Conservation (phyloP, 805 yeast genomes). For the Yamadazyma insecticola region DNA sequence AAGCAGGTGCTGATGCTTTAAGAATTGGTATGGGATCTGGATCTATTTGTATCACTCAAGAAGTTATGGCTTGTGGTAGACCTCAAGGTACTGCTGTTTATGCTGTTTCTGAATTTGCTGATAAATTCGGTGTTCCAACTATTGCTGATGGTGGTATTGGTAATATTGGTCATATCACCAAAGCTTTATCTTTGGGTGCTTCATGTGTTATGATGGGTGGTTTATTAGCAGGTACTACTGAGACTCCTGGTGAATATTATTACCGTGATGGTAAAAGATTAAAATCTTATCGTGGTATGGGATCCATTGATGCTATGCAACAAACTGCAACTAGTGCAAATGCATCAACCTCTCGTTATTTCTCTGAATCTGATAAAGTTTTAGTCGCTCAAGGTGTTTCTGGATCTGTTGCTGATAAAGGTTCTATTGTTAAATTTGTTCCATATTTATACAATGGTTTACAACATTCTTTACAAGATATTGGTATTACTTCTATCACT, state of each 20-base stretch:
- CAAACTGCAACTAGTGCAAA: constrained; percentile 81
- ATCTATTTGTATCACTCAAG: constrained; percentile 98
- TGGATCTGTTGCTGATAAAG: constrained; percentile 95
- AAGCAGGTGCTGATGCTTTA: constrained; percentile 95
- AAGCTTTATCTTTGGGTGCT: constrained; percentile 95
- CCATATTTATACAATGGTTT: constrained; percentile 94
- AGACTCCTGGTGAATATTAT: constrained; percentile 97
- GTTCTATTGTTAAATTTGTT: constrained; percentile 86
- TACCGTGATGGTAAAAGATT: constrained; percentile 97
- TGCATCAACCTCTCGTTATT: constrained; percentile 97
- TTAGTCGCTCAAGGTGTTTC: constrained; percentile 99
- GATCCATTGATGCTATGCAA: constrained; percentile 98
- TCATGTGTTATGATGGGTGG: constrained; percentile 99
- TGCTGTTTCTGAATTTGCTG: constrained; percentile 90
- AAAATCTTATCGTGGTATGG: constrained; percentile 99
- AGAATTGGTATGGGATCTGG: constrained; percentile 99
- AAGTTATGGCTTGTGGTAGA: constrained; percentile 99
- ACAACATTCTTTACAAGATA: constrained; percentile 98
- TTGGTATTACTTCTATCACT: constrained; percentile 70
- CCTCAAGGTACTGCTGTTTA: constrained; percentile 99
- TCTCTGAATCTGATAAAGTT: constrained; percentile 92
- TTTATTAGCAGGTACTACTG: constrained; percentile 96
- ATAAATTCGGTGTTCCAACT: constrained; percentile 95
- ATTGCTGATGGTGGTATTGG: constrained; percentile 99
- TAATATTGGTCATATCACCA: constrained; percentile 96